Conservation (phyloP, 345 rosid species). For the Pistacia atlantica region DNA sequence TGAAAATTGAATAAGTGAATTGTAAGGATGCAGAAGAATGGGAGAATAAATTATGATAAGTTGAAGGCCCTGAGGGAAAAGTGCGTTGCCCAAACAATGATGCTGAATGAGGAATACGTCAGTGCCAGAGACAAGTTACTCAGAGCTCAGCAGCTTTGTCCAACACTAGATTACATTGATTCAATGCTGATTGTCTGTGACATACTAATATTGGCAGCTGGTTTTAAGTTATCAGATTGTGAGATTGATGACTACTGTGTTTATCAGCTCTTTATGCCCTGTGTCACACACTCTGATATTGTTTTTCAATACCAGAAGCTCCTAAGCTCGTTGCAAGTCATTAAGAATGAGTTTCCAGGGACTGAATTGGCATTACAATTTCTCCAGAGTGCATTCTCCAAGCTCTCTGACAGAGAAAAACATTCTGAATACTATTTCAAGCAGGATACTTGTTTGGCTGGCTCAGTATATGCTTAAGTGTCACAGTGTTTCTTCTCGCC, state of each 20-base stretch:
- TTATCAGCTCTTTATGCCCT: constrained; percentile 23
- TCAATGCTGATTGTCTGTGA: constrained; percentile 29
- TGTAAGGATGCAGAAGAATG: not conserved
- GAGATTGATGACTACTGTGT: constrained; percentile 23
- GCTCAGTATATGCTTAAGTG: not conserved
- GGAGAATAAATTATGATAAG: constrained; percentile 3
- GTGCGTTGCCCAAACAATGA: constrained; percentile 15
- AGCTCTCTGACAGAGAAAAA: constrained; percentile 16
- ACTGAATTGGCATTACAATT: constrained; percentile 22
- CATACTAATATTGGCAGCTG: constrained; percentile 10
- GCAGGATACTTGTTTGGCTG: not conserved
- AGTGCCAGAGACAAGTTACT: constrained; percentile 28
- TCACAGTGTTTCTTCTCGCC: not conserved
- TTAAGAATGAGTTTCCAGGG: constrained; percentile 16
- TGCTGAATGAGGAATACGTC: constrained; percentile 13
- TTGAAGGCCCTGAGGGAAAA: not conserved
- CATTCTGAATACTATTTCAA: constrained; percentile 10
- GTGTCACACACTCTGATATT: constrained; percentile 1
- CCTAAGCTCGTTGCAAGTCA: constrained; percentile 24
- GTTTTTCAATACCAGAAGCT: constrained; percentile 23
- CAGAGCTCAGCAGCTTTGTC: constrained; percentile 19
- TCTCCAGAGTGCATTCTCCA: constrained; percentile 13
- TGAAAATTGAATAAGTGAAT: not conserved
- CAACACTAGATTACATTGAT: constrained; percentile 14
- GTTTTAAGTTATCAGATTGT: constrained; percentile 21